These are phyloP conservation scores for Alliaria petiolata DNA, from an alignment of 345 rosid species.

Conservation along the genomic window DNA sequence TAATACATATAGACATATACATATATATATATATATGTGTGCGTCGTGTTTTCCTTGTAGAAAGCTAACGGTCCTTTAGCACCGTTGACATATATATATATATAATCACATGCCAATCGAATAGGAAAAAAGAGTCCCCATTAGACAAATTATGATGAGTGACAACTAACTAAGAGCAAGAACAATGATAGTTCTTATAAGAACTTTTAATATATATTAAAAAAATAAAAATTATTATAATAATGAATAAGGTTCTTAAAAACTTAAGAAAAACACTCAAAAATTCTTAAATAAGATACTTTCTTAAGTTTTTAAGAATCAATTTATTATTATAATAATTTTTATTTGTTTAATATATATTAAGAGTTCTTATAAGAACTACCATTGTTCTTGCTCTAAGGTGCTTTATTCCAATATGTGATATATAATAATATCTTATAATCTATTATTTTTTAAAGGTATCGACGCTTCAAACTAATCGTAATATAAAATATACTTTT, in stretches of 20 bases:
- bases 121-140: neutral
- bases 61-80: slow-evolving; percentile 34
- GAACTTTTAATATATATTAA: too few relatives aligned
- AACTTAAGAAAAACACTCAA: too few relatives aligned
- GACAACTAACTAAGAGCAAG: slow-evolving; percentile 32
- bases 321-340: too few relatives aligned
- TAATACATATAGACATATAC: neutral
- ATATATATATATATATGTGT: neutral
- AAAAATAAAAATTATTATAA: too few relatives aligned
- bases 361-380: too few relatives aligned
- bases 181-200: too few relatives aligned
- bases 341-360: neutral
- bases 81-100: slow-evolving; percentile 33
- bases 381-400: too few relatives aligned
- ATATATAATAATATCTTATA: neutral
- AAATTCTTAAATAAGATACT: too few relatives aligned
- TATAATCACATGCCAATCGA: slow-evolving; percentile 29
- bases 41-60: slow-evolving; percentile 22
- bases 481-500: neutral
- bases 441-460: neutral
- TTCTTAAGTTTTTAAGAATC: too few relatives aligned
- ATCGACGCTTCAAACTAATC: neutral
- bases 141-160: slow-evolving; percentile 32
- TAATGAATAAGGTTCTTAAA: too few relatives aligned
- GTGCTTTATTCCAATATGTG: slow-evolving; percentile 15